A percentile compares a stretch with the other conserved stretches of the same genome.
These are phyloP conservation scores for Botryotinia convoluta DNA, from an alignment of 2,329 filamentous ascomycete species.

Conservation along the genomic window DNA sequence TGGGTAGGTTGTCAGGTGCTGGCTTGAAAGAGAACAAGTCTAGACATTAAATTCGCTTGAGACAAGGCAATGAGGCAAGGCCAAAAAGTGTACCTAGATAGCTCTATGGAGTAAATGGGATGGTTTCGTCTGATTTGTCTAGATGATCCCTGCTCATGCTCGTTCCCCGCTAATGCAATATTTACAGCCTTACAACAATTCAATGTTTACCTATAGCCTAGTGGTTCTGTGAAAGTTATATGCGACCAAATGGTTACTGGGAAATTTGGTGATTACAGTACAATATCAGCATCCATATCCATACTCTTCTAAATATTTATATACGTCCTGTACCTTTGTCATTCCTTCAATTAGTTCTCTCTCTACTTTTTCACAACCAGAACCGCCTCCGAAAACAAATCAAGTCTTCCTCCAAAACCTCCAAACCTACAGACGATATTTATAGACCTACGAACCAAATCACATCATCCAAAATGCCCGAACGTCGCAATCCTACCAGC, in stretches of 20 bases:
- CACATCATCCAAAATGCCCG: constrained; percentile 29
- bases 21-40: background rate
- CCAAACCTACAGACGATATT: background rate
- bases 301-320: background rate
- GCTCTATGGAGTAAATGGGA: background rate
- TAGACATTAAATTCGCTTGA: constrained; percentile 2
- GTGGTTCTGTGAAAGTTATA: background rate
- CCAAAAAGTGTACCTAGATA: background rate
- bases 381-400: background rate
- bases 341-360: background rate
- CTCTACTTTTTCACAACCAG: background rate
- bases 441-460: background rate
- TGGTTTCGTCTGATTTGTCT: background rate
- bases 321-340: background rate
- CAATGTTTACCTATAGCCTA: background rate
- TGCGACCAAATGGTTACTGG: background rate
- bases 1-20: background rate
- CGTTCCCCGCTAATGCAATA: constrained; percentile 11
- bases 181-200: constrained; percentile 14
- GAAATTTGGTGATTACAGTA: background rate
- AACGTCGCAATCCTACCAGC: constrained; percentile 24
- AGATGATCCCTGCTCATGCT: background rate
- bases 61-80: background rate
- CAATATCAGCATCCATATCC: background rate
- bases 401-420: background rate